Evolutionary conservation across 306 rosid genomes (phyloP).

Genomic region (Oemleria cerasiformis): DNA sequence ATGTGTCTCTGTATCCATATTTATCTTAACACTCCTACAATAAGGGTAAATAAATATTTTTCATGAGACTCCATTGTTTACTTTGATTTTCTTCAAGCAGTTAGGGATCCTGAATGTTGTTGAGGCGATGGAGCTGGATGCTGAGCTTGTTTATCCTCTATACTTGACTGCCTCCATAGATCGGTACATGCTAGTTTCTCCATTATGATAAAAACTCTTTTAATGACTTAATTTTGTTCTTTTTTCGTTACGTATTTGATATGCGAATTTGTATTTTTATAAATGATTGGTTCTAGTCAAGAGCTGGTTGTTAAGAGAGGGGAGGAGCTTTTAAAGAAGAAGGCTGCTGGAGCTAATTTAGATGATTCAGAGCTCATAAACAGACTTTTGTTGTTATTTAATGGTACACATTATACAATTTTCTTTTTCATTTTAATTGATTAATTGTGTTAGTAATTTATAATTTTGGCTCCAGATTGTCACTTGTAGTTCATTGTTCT

Average conservation of each 20-base stretch:
- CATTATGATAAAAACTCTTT: constrained; percentile 12
- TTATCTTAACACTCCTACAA: neutral
- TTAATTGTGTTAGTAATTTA: neutral
- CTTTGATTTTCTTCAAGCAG: constrained; percentile 51
- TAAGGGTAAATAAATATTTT: neutral
- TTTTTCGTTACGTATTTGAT: constrained; percentile 33
- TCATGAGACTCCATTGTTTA: constrained; percentile 15
- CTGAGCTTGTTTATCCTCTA: constrained; percentile 85
- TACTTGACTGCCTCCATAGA: constrained; percentile 77
- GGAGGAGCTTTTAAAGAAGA: constrained; percentile 95
- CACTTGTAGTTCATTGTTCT: neutral
- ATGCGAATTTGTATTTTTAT: constrained; percentile 19
- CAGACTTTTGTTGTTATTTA: constrained; percentile 69
- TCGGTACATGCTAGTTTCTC: constrained; percentile 47
- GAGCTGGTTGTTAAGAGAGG: constrained; percentile 88
- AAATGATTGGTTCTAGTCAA: constrained; percentile 68
- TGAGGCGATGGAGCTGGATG: constrained; percentile 70
- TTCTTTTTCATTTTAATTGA: constrained; percentile 16
- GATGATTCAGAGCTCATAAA: constrained; percentile 73
- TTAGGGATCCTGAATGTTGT: constrained; percentile 88
- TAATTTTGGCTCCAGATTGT: neutral
- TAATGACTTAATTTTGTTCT: constrained; percentile 13
- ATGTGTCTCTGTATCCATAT: neutral
- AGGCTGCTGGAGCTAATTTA: constrained; percentile 71
- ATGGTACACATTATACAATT: constrained; percentile 53